Base-by-base conservation (phyloP, 2,329 filamentous ascomycete genomes). In the Aureobasidium lini region DNA sequence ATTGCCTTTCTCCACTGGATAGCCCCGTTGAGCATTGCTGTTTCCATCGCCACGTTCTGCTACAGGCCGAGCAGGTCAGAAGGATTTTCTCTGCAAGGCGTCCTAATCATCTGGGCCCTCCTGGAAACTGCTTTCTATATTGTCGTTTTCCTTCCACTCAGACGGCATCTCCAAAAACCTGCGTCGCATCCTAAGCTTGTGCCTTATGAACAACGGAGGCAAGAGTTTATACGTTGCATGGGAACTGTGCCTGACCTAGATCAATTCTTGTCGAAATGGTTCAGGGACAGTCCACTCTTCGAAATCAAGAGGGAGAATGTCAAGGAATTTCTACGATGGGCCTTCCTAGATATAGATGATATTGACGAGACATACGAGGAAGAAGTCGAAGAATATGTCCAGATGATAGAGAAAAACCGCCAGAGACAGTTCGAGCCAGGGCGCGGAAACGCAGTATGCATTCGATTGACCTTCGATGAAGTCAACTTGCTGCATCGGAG, bases 291-390 rank as follows among this genome's bases (percentile, higher is more conserved):
- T 1, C 74, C 79, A 9, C 60, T 75, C 1, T 69, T 75, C 16
- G 83, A 86, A 36, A 83, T 90, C 58, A 76, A 79, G 46, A 75
- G 80, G n/a, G 84, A 88, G n/a, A 88, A 89, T 65, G 71, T 89
- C 56, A 79, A 77, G 64, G 83, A 87, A 62, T 89, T 88, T 64
- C 70, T 87, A 23, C 75, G 81, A 8, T 90, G 87, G 87, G 85
- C 82, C 1, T 84, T 89, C 66, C 82, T 66, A 64, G 84, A 86
- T 62, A 73, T 74, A 9, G 75, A 72, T 9, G 72, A 77, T 4
- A 68, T 70, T 49, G 71, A 73, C 29, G 68, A 73, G 6, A 73
- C 76, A 16, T 70, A 81, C 49, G 74, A 82, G 10, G 77, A 79
- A 28, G 80, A 84, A 69, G 66, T 86, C 47, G 79, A 85, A 39